Conservation (phyloP, 179 eudicot genomes). For the Corrigiola litoralis region DNA sequence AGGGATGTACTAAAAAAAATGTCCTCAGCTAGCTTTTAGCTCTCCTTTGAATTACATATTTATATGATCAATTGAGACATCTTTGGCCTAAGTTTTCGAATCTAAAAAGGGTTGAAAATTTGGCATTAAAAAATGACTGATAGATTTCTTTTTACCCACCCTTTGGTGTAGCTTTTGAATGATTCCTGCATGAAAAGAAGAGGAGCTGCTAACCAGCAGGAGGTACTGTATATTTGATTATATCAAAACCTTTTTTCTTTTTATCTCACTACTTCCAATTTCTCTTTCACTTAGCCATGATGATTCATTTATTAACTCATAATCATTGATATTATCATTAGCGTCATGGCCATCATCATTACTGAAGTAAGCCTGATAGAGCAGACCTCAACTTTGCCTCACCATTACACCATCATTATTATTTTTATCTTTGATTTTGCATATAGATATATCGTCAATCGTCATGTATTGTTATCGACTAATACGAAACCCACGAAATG, state of each 20-base stretch:
- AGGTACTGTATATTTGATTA: constrained; percentile 10
- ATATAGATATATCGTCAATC: constrained; percentile 2
- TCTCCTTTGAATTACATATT: constrained; percentile 14
- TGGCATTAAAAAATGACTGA: background rate
- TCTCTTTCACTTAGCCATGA: background rate
- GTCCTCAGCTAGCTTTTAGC: constrained; percentile 46
- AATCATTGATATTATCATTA: constrained; percentile 24
- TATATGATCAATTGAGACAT: constrained; percentile 1
- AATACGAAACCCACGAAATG: background rate
- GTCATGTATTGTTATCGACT: too few relatives aligned
- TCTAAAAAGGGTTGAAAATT: constrained; percentile 24
- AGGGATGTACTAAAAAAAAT: constrained; percentile 17
- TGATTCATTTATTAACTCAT: constrained; percentile 6
- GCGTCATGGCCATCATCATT: constrained; percentile 21
- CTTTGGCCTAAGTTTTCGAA: constrained; percentile 26
- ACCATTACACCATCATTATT: constrained; percentile 19
- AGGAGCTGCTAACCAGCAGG: constrained; percentile 39
- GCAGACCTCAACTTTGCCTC: constrained; percentile 15
- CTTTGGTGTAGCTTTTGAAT: constrained; percentile 42
- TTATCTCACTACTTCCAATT: background rate
- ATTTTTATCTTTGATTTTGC: background rate
- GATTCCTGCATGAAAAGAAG: constrained; percentile 52
- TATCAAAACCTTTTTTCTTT: background rate
- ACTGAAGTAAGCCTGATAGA: constrained; percentile 10
- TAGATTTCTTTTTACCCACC: constrained; percentile 12